Evolutionary conservation across 2,329 filamentous ascomycete genomes (phyloP).

Genomic region (Neonectria sp.): DNA sequence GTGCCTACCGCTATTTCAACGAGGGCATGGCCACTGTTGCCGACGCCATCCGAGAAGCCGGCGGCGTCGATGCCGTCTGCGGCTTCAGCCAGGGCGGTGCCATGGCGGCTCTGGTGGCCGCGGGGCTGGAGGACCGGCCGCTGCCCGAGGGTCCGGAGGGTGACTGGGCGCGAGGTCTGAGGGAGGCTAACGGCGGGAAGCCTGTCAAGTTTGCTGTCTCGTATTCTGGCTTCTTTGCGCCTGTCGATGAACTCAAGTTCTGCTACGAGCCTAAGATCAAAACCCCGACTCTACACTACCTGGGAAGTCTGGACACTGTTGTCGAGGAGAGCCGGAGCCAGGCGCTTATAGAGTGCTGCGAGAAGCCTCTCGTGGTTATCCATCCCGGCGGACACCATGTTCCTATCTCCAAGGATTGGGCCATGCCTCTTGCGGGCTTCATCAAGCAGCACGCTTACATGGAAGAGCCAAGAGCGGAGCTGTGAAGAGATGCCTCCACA

Average conservation of each 20-base stretch:
- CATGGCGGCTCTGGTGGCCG: conserved; percentile 79
- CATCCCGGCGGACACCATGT: conserved; percentile 95
- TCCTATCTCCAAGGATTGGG: conserved; percentile 86
- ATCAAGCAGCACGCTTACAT: conserved; percentile 63
- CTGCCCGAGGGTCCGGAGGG: conserved; percentile 48
- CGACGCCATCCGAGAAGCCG: conserved; percentile 71
- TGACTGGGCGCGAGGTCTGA: conserved; percentile 62
- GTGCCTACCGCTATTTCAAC: conserved; percentile 78
- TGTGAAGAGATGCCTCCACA: conserved; percentile 29
- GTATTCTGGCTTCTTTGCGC: conserved; percentile 84
- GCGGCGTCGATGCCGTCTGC: conserved; percentile 82
- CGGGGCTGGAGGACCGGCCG: conserved; percentile 73
- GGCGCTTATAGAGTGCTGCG: conserved; percentile 76
- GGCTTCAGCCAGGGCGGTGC: conserved; percentile 89
- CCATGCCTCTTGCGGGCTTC: conserved; percentile 81
- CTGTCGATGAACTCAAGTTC: conserved; percentile 72
- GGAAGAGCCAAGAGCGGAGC: conserved; percentile 42
- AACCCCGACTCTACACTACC: conserved; percentile 85
- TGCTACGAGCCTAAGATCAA: conserved; percentile 79
- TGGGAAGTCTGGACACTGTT: conserved; percentile 89
- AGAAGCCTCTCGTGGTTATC: conserved; percentile 68
- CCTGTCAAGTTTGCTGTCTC: conserved; percentile 79
- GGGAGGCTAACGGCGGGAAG: conserved; percentile 63
- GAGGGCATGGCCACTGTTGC: conserved; percentile 77
- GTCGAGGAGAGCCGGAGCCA: conserved; percentile 84